phyloP scores from a whole-genome alignment of 2,329 filamentous ascomycete genomes.

The Fusarium mundagurra region DNA sequence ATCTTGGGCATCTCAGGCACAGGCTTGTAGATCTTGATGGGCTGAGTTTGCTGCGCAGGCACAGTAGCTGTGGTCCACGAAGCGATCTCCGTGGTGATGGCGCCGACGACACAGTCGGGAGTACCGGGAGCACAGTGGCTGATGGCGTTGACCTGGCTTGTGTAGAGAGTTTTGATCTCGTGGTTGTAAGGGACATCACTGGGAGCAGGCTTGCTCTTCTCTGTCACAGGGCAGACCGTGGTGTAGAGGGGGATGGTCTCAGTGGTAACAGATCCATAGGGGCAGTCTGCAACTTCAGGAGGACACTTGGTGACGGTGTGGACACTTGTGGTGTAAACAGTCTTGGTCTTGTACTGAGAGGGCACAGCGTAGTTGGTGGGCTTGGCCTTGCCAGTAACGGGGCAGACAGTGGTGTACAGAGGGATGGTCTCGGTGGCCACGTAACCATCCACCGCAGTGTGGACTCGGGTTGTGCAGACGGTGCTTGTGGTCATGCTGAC shows the following conservation, averaged over 20 bases:
- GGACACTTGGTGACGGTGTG: conserved; percentile 65
- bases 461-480: conserved; percentile 54
- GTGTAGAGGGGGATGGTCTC: conserved; percentile 40
- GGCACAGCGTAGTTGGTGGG: conserved; percentile 10
- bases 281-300: conserved; percentile 62
- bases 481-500: conserved; percentile 45
- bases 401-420: conserved; percentile 58
- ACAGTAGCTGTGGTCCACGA: conserved; percentile 34
- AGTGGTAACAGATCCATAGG: conserved; percentile 47
- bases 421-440: conserved; percentile 54
- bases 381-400: conserved; percentile 43
- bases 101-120: conserved; percentile 57
- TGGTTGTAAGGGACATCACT: conserved; percentile 24
- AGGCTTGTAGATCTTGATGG: conserved; percentile 20
- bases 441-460: conserved; percentile 52
- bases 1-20: conserved; percentile 19
- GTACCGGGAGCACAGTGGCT: conserved; percentile 63
- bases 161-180: conserved; percentile 57
- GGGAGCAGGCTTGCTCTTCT: conserved; percentile 15
- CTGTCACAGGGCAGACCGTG: conserved; percentile 25
- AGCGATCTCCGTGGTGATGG: conserved; percentile 46
- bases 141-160: conserved; percentile 63
- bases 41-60: conserved; percentile 29
- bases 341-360: conserved; percentile 43
- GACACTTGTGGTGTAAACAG: conserved; percentile 63